Percentiles rank a stretch among this genome's conserved stretches.
phyloP scores from a whole-genome alignment of 106 monocot species.

The Allium fistulosum region DNA sequence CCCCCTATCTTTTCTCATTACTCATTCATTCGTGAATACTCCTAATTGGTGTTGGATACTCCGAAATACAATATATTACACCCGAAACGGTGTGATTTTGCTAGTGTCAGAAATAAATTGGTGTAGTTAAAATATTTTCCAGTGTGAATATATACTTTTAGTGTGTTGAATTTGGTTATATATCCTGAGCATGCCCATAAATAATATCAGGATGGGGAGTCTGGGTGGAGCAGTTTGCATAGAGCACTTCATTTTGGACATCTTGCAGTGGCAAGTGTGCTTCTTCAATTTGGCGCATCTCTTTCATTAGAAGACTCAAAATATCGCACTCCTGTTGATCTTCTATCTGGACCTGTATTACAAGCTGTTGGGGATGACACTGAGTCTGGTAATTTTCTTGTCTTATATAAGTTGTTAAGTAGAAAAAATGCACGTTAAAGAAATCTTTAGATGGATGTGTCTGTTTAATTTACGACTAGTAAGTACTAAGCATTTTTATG shows the following conservation, averaged over 20 bases:
- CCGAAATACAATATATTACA: too few species aligned
- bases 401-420: too few species aligned
- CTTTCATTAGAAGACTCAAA: conserved; percentile 74
- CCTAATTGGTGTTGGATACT: too few species aligned
- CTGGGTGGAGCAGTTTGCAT: conserved; percentile 96
- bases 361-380: conserved; percentile 43
- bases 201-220: conserved; percentile 82
- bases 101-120: too few species aligned
- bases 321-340: conserved; percentile 79
- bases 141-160: background rate
- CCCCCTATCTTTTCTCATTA: too few species aligned
- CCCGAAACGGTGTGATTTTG: too few species aligned
- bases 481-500: too few species aligned
- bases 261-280: conserved; percentile 85
- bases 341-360: conserved; percentile 85
- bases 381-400: conserved; percentile 44
- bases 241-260: conserved; percentile 99
- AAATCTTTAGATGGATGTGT: too few species aligned
- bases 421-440: too few species aligned
- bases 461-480: too few species aligned
- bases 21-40: too few species aligned
- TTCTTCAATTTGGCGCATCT: conserved; percentile 79
- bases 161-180: background rate
- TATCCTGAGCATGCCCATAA: background rate
- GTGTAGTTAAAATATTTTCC: too few species aligned